Evolutionary conservation across 345 rosid species (phyloP).

Genomic region (Diplotaxis tenuifolia): DNA sequence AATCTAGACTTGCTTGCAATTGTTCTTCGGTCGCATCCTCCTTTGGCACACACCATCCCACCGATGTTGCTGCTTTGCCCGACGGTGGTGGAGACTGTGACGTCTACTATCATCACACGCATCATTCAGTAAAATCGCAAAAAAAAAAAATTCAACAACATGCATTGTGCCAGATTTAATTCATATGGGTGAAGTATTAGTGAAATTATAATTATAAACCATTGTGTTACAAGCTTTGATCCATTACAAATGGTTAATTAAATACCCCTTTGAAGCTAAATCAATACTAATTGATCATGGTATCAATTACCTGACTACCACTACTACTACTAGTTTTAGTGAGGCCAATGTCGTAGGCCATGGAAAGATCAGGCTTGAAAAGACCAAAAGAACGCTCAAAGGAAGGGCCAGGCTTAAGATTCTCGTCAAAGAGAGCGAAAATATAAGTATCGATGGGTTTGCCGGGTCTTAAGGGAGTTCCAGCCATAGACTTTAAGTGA

Average conservation of each 20-base stretch:
- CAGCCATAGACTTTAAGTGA: slow-evolving; percentile 70
- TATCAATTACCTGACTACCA: slow-evolving; percentile 29
- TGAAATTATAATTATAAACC: neutral
- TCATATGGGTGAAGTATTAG: neutral
- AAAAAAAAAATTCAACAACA: neutral
- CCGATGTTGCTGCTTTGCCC: slow-evolving; percentile 34
- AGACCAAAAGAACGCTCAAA: slow-evolving; percentile 78
- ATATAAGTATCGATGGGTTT: slow-evolving; percentile 82
- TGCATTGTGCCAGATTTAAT: neutral
- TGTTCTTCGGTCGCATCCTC: slow-evolving; percentile 48
- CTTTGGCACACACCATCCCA: slow-evolving; percentile 72
- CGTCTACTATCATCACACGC: slow-evolving; percentile 12
- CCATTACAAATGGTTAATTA: neutral
- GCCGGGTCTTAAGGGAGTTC: slow-evolving; percentile 86
- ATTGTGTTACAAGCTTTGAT: neutral
- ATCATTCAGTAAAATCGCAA: neutral
- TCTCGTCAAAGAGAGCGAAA: slow-evolving; percentile 82
- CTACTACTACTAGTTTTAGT: slow-evolving; percentile 40
- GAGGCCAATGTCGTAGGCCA: slow-evolving; percentile 63
- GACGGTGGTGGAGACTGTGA: slow-evolving; percentile 25
- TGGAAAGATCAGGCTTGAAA: slow-evolving; percentile 65
- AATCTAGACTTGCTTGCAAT: slow-evolving; percentile 74
- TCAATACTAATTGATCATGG: neutral
- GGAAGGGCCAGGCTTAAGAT: slow-evolving; percentile 69
- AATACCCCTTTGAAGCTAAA: neutral